These are phyloP conservation scores for Tubosaeta sp. DNA, from an alignment of 768 basidiomycete species.

Conservation along the genomic window DNA sequence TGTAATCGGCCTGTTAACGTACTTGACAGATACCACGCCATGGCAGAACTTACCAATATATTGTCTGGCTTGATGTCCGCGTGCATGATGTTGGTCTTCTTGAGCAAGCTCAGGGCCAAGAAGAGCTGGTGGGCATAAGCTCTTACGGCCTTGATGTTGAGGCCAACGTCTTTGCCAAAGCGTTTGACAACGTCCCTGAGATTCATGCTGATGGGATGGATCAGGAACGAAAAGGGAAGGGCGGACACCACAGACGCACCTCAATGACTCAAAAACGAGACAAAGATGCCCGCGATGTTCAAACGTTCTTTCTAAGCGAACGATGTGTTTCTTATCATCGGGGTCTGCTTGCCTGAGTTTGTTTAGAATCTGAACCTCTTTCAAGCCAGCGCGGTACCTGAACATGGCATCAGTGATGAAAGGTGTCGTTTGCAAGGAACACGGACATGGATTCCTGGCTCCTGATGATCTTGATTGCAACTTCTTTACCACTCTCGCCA, in stretches of 20 bases:
- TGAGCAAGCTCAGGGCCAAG: slow-evolving; percentile 75
- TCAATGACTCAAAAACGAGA: slow-evolving; percentile 90
- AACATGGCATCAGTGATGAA: slow-evolving; percentile 4
- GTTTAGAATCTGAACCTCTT: slow-evolving; percentile 86
- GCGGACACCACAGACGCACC: slow-evolving; percentile 43
- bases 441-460: slow-evolving; percentile 95
- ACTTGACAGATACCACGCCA: slow-evolving; percentile 11
- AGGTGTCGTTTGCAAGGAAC: slow-evolving; percentile 3
- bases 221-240: slow-evolving; percentile 13
- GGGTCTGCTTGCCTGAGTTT: slow-evolving; percentile 87
- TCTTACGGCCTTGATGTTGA: slow-evolving; percentile 95
- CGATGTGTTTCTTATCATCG: slow-evolving; percentile 94
- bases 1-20: slow-evolving; percentile 29
- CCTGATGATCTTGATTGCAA: slow-evolving; percentile 96
- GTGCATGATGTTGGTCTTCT: slow-evolving; percentile 92
- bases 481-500: slow-evolving; percentile 60
- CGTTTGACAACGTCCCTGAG: slow-evolving; percentile 96
- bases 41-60: slow-evolving; percentile 66
- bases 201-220: slow-evolving; percentile 70
- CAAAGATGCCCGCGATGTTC: slow-evolving; percentile 97
- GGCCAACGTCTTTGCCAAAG: slow-evolving; percentile 95
- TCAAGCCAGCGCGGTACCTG: slow-evolving; percentile 93
- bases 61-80: slow-evolving; percentile 99
- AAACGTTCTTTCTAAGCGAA: slow-evolving; percentile 90
- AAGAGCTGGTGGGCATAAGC: slow-evolving; percentile 99